A percentile compares a stretch with the other conserved stretches of the same genome.
phyloP scores from a whole-genome alignment of 768 basidiomycete species.

The Agaricus subrufescens region DNA sequence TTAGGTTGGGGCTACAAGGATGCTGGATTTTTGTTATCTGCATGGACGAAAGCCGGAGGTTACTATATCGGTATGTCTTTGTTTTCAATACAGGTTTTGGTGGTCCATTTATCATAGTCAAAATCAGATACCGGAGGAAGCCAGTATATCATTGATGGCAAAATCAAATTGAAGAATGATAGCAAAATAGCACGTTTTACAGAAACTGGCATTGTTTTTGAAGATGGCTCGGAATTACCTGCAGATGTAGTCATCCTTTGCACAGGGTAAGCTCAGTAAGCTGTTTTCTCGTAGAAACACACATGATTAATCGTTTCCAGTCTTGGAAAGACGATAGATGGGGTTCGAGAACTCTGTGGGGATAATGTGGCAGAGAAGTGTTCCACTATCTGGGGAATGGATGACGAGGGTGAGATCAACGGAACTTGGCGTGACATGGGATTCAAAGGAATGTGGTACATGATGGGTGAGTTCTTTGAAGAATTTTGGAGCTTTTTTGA shows the following conservation, averaged over 20 bases:
- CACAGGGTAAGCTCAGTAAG: conserved; percentile 38
- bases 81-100: neutral
- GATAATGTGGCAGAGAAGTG: conserved; percentile 39
- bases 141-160: conserved; percentile 59
- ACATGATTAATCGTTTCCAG: conserved; percentile 20
- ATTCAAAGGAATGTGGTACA: conserved; percentile 49
- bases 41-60: conserved; percentile 49
- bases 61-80: conserved; percentile 58
- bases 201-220: conserved; percentile 38
- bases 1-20: conserved; percentile 45
- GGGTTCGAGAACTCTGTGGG: conserved; percentile 41
- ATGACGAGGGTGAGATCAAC: conserved; percentile 58
- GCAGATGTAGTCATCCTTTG: conserved; percentile 58
- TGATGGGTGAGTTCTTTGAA: conserved; percentile 40
- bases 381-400: conserved; percentile 59
- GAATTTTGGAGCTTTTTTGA: neutral
- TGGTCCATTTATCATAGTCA: neutral
- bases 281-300: neutral
- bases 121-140: conserved; percentile 50
- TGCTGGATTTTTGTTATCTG: conserved; percentile 45
- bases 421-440: conserved; percentile 49
- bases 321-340: conserved; percentile 37
- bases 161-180: conserved; percentile 69
- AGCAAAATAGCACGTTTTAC: conserved; percentile 42
- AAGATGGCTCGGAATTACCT: conserved; percentile 38